These are phyloP conservation scores for Atkinsonella hypoxylon DNA, from an alignment of 2,329 filamentous ascomycete genomes.

Conservation along the genomic window DNA sequence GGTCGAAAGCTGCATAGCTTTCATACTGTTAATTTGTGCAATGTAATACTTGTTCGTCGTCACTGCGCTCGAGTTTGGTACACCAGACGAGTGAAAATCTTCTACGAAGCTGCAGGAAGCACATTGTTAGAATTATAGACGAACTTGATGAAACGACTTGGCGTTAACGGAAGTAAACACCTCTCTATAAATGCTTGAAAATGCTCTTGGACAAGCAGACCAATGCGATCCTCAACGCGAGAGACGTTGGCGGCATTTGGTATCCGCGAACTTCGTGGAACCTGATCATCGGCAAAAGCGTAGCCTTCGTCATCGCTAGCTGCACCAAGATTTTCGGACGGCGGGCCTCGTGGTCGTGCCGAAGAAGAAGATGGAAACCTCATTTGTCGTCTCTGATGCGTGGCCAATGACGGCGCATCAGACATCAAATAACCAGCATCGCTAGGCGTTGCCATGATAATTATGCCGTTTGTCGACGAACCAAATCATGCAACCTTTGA, in stretches of 20 bases:
- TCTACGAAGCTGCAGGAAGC: slow-evolving; percentile 46
- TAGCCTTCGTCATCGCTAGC: slow-evolving; percentile 51
- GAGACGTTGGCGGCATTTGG: slow-evolving; percentile 44
- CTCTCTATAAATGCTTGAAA: slow-evolving; percentile 73
- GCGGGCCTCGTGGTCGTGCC: slow-evolving; percentile 43
- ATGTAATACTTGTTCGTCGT: slow-evolving; percentile 77
- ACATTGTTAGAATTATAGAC: background rate
- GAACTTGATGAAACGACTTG: too few relatives aligned
- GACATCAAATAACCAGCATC: slow-evolving; percentile 47
- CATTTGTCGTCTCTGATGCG: slow-evolving; percentile 29
- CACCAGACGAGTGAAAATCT: slow-evolving; percentile 50
- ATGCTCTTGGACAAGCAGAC: slow-evolving; percentile 59
- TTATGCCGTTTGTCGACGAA: background rate
- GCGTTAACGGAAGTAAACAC: slow-evolving; percentile 26
- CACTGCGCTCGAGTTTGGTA: slow-evolving; percentile 55
- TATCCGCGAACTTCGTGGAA: slow-evolving; percentile 38
- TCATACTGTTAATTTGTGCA: slow-evolving; percentile 69
- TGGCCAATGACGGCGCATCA: slow-evolving; percentile 34
- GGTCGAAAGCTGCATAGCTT: slow-evolving; percentile 63
- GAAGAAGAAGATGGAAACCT: slow-evolving; percentile 39
- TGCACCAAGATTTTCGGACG: slow-evolving; percentile 48
- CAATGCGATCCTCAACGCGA: slow-evolving; percentile 64
- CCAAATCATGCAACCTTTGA: background rate
- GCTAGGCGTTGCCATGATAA: slow-evolving; percentile 39
- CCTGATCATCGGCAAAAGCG: slow-evolving; percentile 52